Evolutionary conservation across 805 yeast species (phyloP), one percentile per base, ranked within the genome.

Genomic region (Lipomyces yamanashiensis): DNA sequence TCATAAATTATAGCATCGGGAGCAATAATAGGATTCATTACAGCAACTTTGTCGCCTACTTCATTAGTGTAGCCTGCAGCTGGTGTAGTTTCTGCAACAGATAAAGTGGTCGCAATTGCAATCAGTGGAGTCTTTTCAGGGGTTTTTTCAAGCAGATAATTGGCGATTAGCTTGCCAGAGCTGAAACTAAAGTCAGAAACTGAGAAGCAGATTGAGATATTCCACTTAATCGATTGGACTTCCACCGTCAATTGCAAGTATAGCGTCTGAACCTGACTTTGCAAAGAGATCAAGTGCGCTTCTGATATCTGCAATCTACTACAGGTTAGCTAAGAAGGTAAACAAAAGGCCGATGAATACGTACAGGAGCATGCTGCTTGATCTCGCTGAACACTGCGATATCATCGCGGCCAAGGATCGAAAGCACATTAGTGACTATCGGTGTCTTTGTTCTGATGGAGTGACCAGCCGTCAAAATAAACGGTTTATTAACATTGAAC

Each of bases 321-420:
- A 7, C 7, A 12, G 8, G 12, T 21, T 9, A 40, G 39, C 21
- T 21, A 17, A 15, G 2, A 28, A 41, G 6, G 12, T 23, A 33
- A 17, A 54, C 7, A 23, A 23, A 28, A 43, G 19, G 23, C 40
- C 8, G 4, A 13, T 8, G 2, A n/a, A 36, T 7, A 4, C 58
- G 7, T 57, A 58, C 56, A 15, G 61, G 61, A 28, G 58, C 54
- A 19, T 45, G 62, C 50, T 59, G 58, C 48, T 39, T 52, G 34
- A 59, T 53, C 15, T 21, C 49, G 50, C 52, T 39, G 34, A 51
- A 53, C 2, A 53, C 59, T 7, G 34, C 59, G 19, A 48, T 17
- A 13, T 37, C 53, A 9, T 13, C 37, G 6, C 21, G 15, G 9
- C 41, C 55, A 5, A 60, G 12, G 6, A 54, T 10, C 28, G 34